These are phyloP conservation scores for Leishmania guyanensis DNA, from an alignment of 208 protist species.

Conservation along the genomic window DNA sequence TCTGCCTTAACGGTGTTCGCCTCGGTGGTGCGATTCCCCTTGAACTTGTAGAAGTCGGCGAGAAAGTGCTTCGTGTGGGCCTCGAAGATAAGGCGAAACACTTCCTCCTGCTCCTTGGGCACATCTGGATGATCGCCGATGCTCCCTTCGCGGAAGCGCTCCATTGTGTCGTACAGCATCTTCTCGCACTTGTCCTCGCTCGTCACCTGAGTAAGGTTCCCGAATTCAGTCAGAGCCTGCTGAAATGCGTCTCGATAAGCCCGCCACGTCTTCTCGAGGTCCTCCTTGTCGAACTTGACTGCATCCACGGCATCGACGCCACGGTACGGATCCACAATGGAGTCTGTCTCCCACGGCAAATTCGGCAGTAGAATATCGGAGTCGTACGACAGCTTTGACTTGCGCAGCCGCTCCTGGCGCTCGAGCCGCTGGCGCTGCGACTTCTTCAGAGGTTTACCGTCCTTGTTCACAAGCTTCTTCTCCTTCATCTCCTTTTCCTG, in stretches of 20 bases:
- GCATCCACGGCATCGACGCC: slow-evolving; percentile 62
- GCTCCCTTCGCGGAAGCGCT: slow-evolving; percentile 66
- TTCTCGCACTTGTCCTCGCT: slow-evolving; percentile 79
- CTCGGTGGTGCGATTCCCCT: slow-evolving; percentile 74
- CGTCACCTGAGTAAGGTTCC: slow-evolving; percentile 79
- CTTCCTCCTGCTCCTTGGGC: slow-evolving; percentile 66
- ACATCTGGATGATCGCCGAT: slow-evolving; percentile 84
- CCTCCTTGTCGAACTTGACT: slow-evolving; percentile 78
- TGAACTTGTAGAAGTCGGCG: slow-evolving; percentile 87
- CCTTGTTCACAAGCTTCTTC: slow-evolving; percentile 22
- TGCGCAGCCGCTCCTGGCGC: slow-evolving; percentile 73
- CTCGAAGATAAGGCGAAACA: slow-evolving; percentile 85
- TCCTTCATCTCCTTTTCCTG: slow-evolving; percentile 16
- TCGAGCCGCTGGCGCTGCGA: slow-evolving; percentile 73
- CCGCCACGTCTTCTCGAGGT: slow-evolving; percentile 79
- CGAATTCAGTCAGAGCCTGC: slow-evolving; percentile 83
- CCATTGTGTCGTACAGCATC: slow-evolving; percentile 84
- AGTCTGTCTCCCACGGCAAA: slow-evolving; percentile 88
- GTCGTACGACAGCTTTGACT: slow-evolving; percentile 80
- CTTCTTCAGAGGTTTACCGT: slow-evolving; percentile 59
- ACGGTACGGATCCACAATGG: slow-evolving; percentile 84
- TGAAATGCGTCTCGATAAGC: slow-evolving; percentile 82
- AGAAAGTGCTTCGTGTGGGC: slow-evolving; percentile 89
- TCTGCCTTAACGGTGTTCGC: slow-evolving; percentile 71
- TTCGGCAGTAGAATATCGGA: slow-evolving; percentile 80